Conservation (phyloP, 2,329 filamentous ascomycete species). For the Colletotrichum chlorophyti region DNA sequence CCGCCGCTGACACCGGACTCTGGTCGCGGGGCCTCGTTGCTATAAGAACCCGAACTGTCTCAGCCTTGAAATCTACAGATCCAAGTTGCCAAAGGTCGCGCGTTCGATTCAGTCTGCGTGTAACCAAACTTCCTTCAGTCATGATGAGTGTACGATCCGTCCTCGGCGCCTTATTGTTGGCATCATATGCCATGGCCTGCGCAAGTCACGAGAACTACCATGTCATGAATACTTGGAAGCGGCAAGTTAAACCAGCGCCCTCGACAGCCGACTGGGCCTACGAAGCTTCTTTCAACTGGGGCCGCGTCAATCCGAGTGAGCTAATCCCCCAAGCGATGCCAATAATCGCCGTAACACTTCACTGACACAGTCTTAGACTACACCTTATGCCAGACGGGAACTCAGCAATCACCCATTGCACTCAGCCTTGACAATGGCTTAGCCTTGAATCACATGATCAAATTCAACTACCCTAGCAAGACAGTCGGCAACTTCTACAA, state of each 20-base stretch:
- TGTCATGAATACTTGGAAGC: neutral
- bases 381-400: conserved; percentile 53
- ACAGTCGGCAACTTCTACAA: conserved; percentile 51
- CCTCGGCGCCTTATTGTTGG: neutral
- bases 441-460: conserved; percentile 44
- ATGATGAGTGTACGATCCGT: neutral
- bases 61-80: conserved; percentile 5
- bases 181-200: conserved; percentile 2
- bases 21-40: no score
- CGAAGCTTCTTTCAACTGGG: conserved; percentile 28
- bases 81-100: no score
- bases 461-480: conserved; percentile 47
- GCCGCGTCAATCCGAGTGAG: conserved; percentile 22
- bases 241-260: neutral
- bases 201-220: conserved; percentile 15
- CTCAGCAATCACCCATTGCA: conserved; percentile 56
- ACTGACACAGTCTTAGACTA: conserved; percentile 13
- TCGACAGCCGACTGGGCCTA: conserved; percentile 22
- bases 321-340: neutral
- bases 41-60: no score
- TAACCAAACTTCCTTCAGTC: neutral
- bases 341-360: neutral
- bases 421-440: conserved; percentile 48
- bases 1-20: no score
- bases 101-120: no score